Percentiles rank a stretch among this genome's conserved stretches.
Conservation (phyloP, 1,284 basidiomycete species). For the Omphalotus olearius region DNA sequence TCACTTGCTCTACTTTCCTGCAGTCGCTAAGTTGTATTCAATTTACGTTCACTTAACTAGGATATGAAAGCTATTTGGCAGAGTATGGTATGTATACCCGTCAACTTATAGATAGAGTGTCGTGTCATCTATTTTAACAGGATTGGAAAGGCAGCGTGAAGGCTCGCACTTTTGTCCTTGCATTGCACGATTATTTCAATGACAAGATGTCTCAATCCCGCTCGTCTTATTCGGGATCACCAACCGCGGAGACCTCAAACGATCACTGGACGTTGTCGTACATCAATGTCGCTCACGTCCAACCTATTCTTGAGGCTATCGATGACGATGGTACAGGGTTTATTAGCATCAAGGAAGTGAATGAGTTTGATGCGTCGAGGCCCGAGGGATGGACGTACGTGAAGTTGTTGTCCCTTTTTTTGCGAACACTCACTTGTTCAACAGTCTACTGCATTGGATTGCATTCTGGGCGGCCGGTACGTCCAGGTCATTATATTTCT, state of each 20-base stretch:
- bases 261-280: constrained; percentile 40
- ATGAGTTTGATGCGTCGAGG: constrained; percentile 32
- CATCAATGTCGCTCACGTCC: constrained; percentile 38
- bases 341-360: constrained; percentile 42
- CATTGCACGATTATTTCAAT: constrained; percentile 33
- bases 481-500: constrained; percentile 9
- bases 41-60: constrained; percentile 1
- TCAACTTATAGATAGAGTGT: no score
- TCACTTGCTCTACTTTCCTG: not conserved
- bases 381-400: constrained; percentile 30
- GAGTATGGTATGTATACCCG: constrained; percentile 17
- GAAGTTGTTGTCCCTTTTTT: not conserved
- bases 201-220: constrained; percentile 21
- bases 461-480: constrained; percentile 43
- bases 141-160: constrained; percentile 30
- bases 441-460: constrained; percentile 39
- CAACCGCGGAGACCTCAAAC: constrained; percentile 17
- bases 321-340: constrained; percentile 48
- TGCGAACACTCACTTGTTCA: not conserved
- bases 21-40: no score
- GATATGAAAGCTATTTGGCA: constrained; percentile 24
- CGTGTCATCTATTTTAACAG: no score
- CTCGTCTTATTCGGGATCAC: constrained; percentile 16
- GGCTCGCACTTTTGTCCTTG: constrained; percentile 36
- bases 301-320: constrained; percentile 43